Base-by-base conservation (phyloP, 2,329 filamentous ascomycete species). In the Sporothrix inflata region DNA sequence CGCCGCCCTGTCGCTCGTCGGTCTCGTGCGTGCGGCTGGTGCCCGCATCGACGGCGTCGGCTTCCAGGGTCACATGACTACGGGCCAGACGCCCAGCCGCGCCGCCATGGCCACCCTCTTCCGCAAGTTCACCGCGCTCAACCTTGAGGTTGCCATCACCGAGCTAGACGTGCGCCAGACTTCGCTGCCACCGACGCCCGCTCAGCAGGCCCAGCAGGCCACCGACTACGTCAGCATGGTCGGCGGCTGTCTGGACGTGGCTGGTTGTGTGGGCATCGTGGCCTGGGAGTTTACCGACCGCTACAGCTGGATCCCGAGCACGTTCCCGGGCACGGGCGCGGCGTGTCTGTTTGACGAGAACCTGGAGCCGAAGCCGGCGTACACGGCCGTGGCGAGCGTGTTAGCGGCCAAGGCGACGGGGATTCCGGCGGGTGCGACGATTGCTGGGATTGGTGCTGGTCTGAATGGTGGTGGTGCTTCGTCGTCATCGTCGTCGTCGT, bases 1-100 rank as follows among this genome's bases (percentile, higher is more conserved):
- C 3, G 77, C 77, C 0, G 80, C 78, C 0, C 73, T 80, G 3
- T 71, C 76, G 4, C 79, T 83, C 40, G 79, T 83, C 5, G 61
- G 74, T 14, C 74, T 76, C 0, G 69, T 82, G 3, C 75, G 79
- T 68, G 72, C 76, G 12, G 77, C 80, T 4, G 81, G 82, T 24
- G 78, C 80, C 66, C 83, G 83, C 57, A 85, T 88, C 74, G 83
- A 88, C 74, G 86, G 86, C 53, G 81, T 88, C 2, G 86, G 86
- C 4, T 78, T 87, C 60, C 85, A 88, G 74, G 80, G 80, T 0
- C 86, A 88, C 78, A 83, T 88, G 74, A 83, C 82, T 40, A 82
- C 83, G 1, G 85, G 84, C 63, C 74, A 76, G 4, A 83, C 84
- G 0, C 83, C 85, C 0, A 77, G 76, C 47, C 78, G 80, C 69